Conservation (phyloP, 306 rosid genomes). For the Vicia faba region DNA sequence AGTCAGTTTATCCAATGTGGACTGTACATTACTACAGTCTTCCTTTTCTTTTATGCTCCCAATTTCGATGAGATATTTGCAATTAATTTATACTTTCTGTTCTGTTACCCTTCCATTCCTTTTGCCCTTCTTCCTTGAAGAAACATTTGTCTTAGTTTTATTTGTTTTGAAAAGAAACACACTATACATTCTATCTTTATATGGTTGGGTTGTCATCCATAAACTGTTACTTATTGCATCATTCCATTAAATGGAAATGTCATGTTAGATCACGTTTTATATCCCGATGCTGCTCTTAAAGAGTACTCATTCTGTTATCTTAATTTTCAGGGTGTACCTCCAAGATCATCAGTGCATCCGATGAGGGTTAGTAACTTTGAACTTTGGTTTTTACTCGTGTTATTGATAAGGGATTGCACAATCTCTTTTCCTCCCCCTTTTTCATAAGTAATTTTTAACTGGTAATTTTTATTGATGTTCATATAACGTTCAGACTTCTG, state of each 20-base stretch:
- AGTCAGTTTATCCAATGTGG: conserved; percentile 15
- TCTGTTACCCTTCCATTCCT: neutral
- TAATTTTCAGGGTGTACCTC: conserved; percentile 93
- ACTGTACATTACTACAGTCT: neutral
- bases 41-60: conserved; percentile 2
- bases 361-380: conserved; percentile 79
- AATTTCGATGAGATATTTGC: conserved; percentile 17
- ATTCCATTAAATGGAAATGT: conserved; percentile 21
- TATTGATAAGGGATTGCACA: conserved; percentile 9
- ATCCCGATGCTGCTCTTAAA: conserved; percentile 3
- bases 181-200: neutral
- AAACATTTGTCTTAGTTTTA: neutral
- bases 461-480: conserved; percentile 29
- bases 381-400: conserved; percentile 29
- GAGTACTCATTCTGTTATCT: conserved; percentile 20
- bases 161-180: neutral
- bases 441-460: conserved; percentile 10
- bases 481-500: conserved; percentile 8
- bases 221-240: conserved; percentile 28
- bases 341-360: conserved; percentile 94
- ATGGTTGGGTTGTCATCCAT: conserved; percentile 27
- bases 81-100: conserved; percentile 5
- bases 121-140: conserved; percentile 18
- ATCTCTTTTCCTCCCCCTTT: conserved; percentile 15
- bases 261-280: neutral